A percentile compares a stretch with the other conserved stretches of the same genome.
phyloP scores from a whole-genome alignment of 257 asterid genomes.

The Solanum clarkiae region DNA sequence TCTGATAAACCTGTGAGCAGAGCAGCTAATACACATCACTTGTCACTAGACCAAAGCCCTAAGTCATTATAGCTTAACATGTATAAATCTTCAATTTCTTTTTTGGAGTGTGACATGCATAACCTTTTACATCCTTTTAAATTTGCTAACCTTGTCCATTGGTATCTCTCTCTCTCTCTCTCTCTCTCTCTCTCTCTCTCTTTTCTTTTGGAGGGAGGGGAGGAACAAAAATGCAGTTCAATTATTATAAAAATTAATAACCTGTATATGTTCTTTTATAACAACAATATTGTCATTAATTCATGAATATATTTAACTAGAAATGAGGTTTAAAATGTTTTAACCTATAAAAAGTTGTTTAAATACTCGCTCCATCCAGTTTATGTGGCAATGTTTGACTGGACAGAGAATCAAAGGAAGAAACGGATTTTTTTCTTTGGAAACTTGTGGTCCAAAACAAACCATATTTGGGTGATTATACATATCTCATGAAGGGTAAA shows the following conservation, averaged over 20 bases:
- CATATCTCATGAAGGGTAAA: background rate
- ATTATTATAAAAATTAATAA: background rate
- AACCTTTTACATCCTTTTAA: background rate
- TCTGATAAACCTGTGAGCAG: background rate
- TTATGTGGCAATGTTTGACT: background rate
- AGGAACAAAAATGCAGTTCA: background rate
- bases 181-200: no score
- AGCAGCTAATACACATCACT: background rate
- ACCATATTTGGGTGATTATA: background rate
- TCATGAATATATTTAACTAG: background rate
- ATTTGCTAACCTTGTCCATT: background rate
- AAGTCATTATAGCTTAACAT: background rate
- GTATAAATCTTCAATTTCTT: background rate
- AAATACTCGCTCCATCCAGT: background rate
- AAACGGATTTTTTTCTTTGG: background rate
- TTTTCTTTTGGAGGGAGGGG: background rate
- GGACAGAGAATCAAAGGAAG: background rate
- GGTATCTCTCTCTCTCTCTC: background rate
- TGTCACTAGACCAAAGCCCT: background rate
- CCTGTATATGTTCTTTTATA: background rate
- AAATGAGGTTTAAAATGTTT: background rate
- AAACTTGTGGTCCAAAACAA: background rate
- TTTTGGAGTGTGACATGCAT: background rate
- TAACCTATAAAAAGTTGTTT: background rate
- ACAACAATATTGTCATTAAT: background rate